These are phyloP conservation scores for Boletus sp. DNA, from an alignment of 768 basidiomycete genomes.

Conservation along the genomic window DNA sequence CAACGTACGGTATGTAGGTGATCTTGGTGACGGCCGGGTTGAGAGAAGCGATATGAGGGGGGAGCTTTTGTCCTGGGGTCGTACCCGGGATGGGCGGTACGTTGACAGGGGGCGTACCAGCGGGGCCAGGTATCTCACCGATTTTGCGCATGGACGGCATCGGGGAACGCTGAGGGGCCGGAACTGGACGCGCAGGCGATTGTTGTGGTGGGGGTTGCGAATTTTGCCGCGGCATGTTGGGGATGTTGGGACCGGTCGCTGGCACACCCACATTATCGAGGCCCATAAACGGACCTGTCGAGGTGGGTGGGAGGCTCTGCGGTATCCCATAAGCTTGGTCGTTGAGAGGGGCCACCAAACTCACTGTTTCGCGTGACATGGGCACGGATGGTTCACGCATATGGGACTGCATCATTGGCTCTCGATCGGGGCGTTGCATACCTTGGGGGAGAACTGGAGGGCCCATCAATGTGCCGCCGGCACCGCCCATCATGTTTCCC, in stretches of 20 bases:
- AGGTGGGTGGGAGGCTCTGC: slow-evolving; percentile 27
- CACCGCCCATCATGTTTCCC: slow-evolving; percentile 28
- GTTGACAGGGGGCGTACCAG: slow-evolving; percentile 13
- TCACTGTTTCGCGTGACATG: slow-evolving; percentile 27
- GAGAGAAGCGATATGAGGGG: slow-evolving; percentile 32
- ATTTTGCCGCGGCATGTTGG: slow-evolving; percentile 16
- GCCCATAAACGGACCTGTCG: slow-evolving; percentile 21
- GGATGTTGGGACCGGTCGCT: slow-evolving; percentile 9
- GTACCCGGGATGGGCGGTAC: slow-evolving; percentile 27
- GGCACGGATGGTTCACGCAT: slow-evolving; percentile 26
- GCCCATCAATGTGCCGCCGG: slow-evolving; percentile 38
- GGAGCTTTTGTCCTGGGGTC: slow-evolving; percentile 31
- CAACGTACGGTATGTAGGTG: slow-evolving; percentile 26
- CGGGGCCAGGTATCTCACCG: slow-evolving; percentile 16
- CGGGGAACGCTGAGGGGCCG: slow-evolving; percentile 21
- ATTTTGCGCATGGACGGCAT: slow-evolving; percentile 22
- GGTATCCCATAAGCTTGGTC: not conserved
- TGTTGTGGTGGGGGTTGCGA: slow-evolving; percentile 30
- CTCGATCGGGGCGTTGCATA: slow-evolving; percentile 24
- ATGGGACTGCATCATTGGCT: slow-evolving; percentile 26
- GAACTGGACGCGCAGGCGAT: slow-evolving; percentile 24
- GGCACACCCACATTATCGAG: slow-evolving; percentile 17
- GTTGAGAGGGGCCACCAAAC: not conserved
- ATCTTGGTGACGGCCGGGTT: slow-evolving; percentile 34
- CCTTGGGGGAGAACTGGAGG: slow-evolving; percentile 35